Conservation (phyloP, 176 grass and related monocot genomes). For the Phoenix dactylifera region DNA sequence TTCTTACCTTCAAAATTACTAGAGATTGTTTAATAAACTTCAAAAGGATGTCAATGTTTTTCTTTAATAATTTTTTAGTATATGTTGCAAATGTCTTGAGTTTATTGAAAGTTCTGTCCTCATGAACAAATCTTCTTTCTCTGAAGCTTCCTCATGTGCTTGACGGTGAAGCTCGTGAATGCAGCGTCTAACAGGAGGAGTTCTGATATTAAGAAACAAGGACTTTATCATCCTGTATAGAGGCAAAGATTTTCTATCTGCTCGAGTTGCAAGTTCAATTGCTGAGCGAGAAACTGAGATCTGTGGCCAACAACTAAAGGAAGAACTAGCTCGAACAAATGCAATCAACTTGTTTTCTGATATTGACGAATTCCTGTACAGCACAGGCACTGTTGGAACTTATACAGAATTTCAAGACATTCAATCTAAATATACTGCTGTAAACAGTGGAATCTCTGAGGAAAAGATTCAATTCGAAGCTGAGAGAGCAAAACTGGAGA, state of each 20-base stretch:
- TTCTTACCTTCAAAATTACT: no score
- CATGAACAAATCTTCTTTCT: slow-evolving; percentile 7
- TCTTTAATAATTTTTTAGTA: no score
- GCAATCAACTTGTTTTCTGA: slow-evolving; percentile 36
- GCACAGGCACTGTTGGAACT: slow-evolving; percentile 39
- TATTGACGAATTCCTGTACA: slow-evolving; percentile 17
- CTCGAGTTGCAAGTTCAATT: slow-evolving; percentile 42
- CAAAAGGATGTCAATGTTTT: no score
- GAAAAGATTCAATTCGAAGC: slow-evolving; percentile 44
- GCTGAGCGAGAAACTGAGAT: slow-evolving; percentile 49
- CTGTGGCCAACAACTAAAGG: slow-evolving; percentile 47
- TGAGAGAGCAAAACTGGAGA: slow-evolving; percentile 50
- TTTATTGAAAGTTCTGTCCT: slow-evolving; percentile 1
- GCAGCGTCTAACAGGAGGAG: slow-evolving; percentile 88
- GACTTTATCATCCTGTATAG: slow-evolving; percentile 86
- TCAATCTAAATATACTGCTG: slow-evolving; percentile 25
- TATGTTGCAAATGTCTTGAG: no score
- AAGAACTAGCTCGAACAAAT: slow-evolving; percentile 70
- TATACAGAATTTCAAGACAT: slow-evolving; percentile 67
- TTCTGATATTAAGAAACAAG: slow-evolving; percentile 91
- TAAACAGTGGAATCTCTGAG: slow-evolving; percentile 19
- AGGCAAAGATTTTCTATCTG: slow-evolving; percentile 90
- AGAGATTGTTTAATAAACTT: no score
- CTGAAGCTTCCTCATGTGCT: slow-evolving; percentile 34
- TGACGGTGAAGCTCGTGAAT: slow-evolving; percentile 42